Base-by-base conservation (phyloP, 441 rosid genomes). In the Adansonia gregorii region DNA sequence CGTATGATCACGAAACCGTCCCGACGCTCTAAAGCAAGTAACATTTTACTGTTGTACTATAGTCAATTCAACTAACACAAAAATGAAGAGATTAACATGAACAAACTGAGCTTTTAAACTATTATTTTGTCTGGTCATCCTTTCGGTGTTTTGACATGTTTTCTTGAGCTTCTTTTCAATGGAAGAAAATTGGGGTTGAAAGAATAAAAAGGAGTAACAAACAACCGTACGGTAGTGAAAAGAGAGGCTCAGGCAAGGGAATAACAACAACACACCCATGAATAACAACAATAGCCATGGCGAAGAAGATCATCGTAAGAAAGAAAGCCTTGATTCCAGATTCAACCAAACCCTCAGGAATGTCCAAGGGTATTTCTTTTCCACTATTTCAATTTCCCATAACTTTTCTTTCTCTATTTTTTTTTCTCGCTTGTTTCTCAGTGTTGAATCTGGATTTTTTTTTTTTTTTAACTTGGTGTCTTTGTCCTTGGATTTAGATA, bases 271-370 rank as follows among this genome's bases (percentile, higher is more conserved):
- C 45, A 51, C 35, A 35, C 17, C 56, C 48, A 39, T 61, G 60
- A 70, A 70, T 52, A 12, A 14, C 55, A 49, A 51, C 79, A 72
- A 8, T 74, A 67, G 48, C 22, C 73, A 68, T 76, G 49, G 61
- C 63, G 88, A 86, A 82, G 85, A 85, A 41, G 84, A 86, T n/a
- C 84, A 74, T 64, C 81, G 83, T 64, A 83, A 85, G 72, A 83
- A 82, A 45, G 88, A 83, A 17, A 66, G 82, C 76, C 51, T 84
- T 73, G 97, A 91, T 86, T 91, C 99, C 27, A 86, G 98, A 84
- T 90, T 96, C 89, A 93, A 87, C 78, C 98, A 92, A 60, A 94
- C 97, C 35, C 96, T 96, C 76, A 91, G 88, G 75, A 96, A 93
- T 86, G 97, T 96, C 67, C 97, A 94, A 66, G 99, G 97, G 99